A percentile compares a stretch with the other conserved stretches of the same genome.
These are phyloP conservation scores for Diaporthe velutina DNA, from an alignment of 2,329 filamentous ascomycete species.

Conservation along the genomic window DNA sequence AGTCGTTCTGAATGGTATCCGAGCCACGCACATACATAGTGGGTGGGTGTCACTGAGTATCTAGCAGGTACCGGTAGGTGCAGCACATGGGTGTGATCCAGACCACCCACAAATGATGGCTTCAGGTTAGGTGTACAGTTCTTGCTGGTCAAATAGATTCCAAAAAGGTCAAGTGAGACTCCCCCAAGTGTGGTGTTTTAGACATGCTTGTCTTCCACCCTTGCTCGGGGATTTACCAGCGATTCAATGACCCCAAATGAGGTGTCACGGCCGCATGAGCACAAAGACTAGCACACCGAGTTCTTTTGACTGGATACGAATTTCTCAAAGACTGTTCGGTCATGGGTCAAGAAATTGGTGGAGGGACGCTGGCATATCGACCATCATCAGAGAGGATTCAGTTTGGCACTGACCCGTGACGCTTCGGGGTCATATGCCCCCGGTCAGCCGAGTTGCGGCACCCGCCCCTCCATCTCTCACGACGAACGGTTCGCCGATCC, in stretches of 20 bases:
- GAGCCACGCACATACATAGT: neutral
- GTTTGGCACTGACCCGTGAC: neutral
- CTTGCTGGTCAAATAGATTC: neutral
- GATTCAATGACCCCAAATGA: neutral
- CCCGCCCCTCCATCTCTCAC: neutral
- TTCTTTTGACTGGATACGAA: neutral
- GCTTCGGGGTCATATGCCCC: neutral
- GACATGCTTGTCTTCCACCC: neutral
- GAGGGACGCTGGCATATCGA: neutral
- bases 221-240: neutral
- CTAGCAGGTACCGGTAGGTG: neutral
- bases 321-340: neutral
- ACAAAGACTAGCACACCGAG: neutral
- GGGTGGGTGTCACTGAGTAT: neutral
- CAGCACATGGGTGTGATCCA: neutral
- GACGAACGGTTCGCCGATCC: neutral
- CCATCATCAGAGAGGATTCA: neutral
- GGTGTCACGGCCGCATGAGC: neutral
- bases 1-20: no score
- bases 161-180: neutral
- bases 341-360: neutral
- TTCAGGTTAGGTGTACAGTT: neutral
- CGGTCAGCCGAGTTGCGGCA: neutral
- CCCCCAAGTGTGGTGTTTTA: no score
- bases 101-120: neutral